A percentile compares a stretch with the other conserved stretches of the same genome.
These are phyloP conservation scores for Melampsora allii-populina DNA, from an alignment of 1,284 basidiomycete genomes.

Conservation along the genomic window DNA sequence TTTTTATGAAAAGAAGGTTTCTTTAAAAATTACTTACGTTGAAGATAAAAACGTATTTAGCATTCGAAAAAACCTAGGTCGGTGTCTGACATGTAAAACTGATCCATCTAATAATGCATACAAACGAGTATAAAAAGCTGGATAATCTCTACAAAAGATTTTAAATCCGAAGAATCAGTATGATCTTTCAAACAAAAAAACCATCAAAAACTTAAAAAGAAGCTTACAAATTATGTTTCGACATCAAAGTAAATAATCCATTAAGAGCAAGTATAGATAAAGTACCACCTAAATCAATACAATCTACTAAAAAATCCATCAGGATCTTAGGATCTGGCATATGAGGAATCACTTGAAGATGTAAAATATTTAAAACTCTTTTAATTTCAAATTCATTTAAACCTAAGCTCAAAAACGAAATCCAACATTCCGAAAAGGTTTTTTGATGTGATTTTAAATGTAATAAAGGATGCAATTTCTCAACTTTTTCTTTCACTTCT, in stretches of 20 bases:
- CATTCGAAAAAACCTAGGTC: conserved; percentile 91
- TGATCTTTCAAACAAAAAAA: too few species aligned
- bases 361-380: conserved; percentile 72
- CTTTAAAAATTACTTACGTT: conserved; percentile 60
- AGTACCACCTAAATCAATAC: conserved; percentile 81
- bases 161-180: background rate
- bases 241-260: conserved; percentile 84
- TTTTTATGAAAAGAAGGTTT: conserved; percentile 9
- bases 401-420: conserved; percentile 63
- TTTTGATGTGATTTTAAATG: conserved; percentile 68
- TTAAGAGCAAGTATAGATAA: conserved; percentile 89
- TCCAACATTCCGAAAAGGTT: conserved; percentile 74
- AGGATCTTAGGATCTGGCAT: conserved; percentile 68
- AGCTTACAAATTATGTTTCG: conserved; percentile 83
- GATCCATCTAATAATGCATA: conserved; percentile 83
- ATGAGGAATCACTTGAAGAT: conserved; percentile 78
- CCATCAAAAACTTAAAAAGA: too few species aligned
- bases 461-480: conserved; percentile 58
- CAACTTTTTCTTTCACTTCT: conserved; percentile 47
- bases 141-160: conserved; percentile 69
- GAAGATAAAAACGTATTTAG: conserved; percentile 86
- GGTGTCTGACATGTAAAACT: conserved; percentile 84
- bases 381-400: conserved; percentile 57
- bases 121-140: conserved; percentile 89
- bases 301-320: conserved; percentile 90